A percentile compares a stretch with the other conserved stretches of the same genome.
Evolutionary conservation across 2,329 filamentous ascomycete genomes (phyloP).

Genomic region (Exophiala sp.): DNA sequence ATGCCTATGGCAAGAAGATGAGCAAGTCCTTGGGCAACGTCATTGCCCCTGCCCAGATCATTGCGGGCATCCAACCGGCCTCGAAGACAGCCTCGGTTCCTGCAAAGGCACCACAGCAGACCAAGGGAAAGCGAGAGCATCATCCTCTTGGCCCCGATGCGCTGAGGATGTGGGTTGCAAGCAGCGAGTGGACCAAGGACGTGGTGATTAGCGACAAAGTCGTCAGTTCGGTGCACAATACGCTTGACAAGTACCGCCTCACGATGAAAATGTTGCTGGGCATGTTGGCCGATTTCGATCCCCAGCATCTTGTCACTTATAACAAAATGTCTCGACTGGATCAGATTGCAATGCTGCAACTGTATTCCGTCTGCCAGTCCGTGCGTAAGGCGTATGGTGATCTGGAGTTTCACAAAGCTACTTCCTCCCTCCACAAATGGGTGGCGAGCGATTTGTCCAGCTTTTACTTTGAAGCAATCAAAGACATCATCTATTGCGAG

Average conservation of each 20-base stretch:
- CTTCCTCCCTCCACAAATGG: conserved; percentile 71
- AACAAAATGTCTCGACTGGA: conserved; percentile 50
- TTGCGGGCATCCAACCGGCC: conserved; percentile 66
- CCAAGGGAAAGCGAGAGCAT: conserved; percentile 51
- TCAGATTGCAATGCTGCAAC: conserved; percentile 69
- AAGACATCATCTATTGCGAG: conserved; percentile 86
- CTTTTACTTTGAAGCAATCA: conserved; percentile 88
- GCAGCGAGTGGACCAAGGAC: conserved; percentile 85
- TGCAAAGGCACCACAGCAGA: conserved; percentile 6
- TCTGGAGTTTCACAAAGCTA: conserved; percentile 76
- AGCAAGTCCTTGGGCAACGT: conserved; percentile 94
- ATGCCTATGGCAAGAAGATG: conserved; percentile 92
- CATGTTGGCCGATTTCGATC: conserved; percentile 54
- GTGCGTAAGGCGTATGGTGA: conserved; percentile 61
- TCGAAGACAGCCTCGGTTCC: conserved; percentile 2
- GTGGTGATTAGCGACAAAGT: conserved; percentile 74
- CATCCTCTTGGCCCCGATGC: conserved; percentile 71
- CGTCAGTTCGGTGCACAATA: conserved; percentile 67
- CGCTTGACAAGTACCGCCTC: conserved; percentile 78
- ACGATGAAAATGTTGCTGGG: conserved; percentile 89
- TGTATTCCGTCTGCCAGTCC: conserved; percentile 58
- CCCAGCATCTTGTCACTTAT: conserved; percentile 37
- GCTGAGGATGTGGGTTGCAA: conserved; percentile 83
- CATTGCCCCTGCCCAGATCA: conserved; percentile 73
- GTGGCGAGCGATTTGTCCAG: conserved; percentile 76